A percentile compares a stretch with the other conserved stretches of the same genome.
Evolutionary conservation across 768 basidiomycete species (phyloP).

Genomic region (Mycena capillaripes): DNA sequence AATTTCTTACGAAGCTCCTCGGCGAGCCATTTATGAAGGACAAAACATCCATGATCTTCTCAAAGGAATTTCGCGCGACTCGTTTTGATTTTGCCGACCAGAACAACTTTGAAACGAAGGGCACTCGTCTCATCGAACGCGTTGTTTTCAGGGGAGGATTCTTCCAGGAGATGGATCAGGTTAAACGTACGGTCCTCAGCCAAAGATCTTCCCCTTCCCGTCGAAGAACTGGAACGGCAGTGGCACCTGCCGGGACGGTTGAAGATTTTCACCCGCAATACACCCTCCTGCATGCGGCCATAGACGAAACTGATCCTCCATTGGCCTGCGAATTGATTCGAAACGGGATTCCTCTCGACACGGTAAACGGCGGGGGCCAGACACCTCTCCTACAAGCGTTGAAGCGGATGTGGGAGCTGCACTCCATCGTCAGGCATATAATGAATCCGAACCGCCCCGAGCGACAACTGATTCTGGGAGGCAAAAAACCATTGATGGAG

Average conservation of each 20-base stretch:
- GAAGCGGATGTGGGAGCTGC: constrained; percentile 7
- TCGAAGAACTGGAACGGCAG: too few species aligned
- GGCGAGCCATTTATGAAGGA: constrained; percentile 21
- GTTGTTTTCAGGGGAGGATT: constrained; percentile 5
- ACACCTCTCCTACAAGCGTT: constrained; percentile 28
- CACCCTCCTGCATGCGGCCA: constrained; percentile 19
- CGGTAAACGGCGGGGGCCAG: constrained; percentile 7
- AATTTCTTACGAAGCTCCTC: constrained; percentile 8
- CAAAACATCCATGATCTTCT: background rate
- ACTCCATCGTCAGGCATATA: background rate
- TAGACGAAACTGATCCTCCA: constrained; percentile 22
- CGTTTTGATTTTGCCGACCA: background rate
- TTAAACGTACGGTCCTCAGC: background rate
- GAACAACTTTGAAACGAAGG: background rate
- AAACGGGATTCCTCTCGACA: constrained; percentile 1
- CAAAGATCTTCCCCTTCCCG: background rate
- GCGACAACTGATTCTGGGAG: background rate
- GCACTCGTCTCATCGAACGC: background rate
- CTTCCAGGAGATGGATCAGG: background rate
- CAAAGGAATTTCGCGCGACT: too few species aligned
- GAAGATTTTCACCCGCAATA: background rate
- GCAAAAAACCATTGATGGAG: background rate
- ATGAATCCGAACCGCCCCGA: background rate
- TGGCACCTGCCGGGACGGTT: too few species aligned
- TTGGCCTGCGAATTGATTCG: constrained; percentile 23